Percentiles rank a stretch among this genome's conserved stretches.
Conservation (phyloP, 23 red algal species). For the Agarophyton chilense region DNA sequence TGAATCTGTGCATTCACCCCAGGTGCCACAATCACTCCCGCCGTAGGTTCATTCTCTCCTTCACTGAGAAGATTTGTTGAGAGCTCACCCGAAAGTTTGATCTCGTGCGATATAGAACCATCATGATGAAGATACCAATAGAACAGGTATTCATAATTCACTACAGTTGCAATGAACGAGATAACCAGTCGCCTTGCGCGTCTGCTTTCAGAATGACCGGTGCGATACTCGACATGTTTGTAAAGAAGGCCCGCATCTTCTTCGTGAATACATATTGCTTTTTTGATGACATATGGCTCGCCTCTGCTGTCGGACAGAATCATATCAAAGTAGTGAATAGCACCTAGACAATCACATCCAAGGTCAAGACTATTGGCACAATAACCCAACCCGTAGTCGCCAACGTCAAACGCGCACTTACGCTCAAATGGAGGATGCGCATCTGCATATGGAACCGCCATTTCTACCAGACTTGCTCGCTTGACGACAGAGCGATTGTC, state of each 20-base stretch:
- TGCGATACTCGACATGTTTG: slow-evolving; percentile 85
- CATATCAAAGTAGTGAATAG: slow-evolving; percentile 76
- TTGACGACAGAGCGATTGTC: slow-evolving; percentile 53
- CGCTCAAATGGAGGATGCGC: slow-evolving; percentile 64
- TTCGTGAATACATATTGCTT: slow-evolving; percentile 79
- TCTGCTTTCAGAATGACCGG: slow-evolving; percentile 65
- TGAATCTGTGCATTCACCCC: slow-evolving; percentile 82
- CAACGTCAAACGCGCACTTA: slow-evolving; percentile 90
- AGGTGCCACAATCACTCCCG: slow-evolving; percentile 70
- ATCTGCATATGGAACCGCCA: slow-evolving; percentile 90
- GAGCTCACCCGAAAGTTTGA: slow-evolving; percentile 73
- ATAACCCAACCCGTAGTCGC: slow-evolving; percentile 84
- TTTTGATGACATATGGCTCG: slow-evolving; percentile 50
- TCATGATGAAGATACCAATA: slow-evolving; percentile 90
- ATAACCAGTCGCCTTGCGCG: slow-evolving; percentile 73
- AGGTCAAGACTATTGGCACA: slow-evolving; percentile 72
- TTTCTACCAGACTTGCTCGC: slow-evolving; percentile 79
- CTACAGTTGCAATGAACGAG: slow-evolving; percentile 78
- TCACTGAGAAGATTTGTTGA: slow-evolving; percentile 60
- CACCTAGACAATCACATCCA: slow-evolving; percentile 86
- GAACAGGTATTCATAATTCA: slow-evolving; percentile 87
- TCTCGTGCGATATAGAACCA: slow-evolving; percentile 71
- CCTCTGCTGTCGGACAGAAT: slow-evolving; percentile 49
- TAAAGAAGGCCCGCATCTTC: slow-evolving; percentile 70
- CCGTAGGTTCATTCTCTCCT: slow-evolving; percentile 42